Percentiles rank a stretch among this genome's conserved stretches.
Conservation (phyloP, 2,329 filamentous ascomycete genomes). For the Juglanconis oblonga region DNA sequence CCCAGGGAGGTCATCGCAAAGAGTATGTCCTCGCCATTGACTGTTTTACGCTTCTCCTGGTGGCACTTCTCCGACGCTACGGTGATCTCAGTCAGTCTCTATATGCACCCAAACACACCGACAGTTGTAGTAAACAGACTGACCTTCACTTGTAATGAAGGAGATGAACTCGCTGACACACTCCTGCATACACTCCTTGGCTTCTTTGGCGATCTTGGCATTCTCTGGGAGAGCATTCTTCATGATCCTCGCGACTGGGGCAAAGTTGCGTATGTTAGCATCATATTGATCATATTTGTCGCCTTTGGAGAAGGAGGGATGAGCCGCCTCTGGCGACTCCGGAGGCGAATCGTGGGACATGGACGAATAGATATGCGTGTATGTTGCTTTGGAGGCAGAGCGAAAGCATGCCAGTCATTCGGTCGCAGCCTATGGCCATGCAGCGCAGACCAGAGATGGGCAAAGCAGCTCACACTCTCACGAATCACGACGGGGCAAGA, state of each 20-base stretch:
- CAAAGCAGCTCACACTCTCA: constrained; percentile 27
- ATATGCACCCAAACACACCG: constrained; percentile 1
- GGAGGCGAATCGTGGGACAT: constrained; percentile 60
- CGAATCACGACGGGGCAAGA: constrained; percentile 33
- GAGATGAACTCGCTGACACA: constrained; percentile 99
- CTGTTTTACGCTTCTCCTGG: constrained; percentile 98
- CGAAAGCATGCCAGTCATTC: constrained; percentile 47
- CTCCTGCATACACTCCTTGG: constrained; percentile 99
- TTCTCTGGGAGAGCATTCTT: constrained; percentile 96
- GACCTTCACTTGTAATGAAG: constrained; percentile 98
- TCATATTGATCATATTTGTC: constrained; percentile 57
- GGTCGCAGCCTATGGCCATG: constrained; percentile 25
- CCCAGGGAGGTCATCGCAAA: constrained; percentile 99
- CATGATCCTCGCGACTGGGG: constrained; percentile 98
- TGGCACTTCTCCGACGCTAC: constrained; percentile 98
- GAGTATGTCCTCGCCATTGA: constrained; percentile 97
- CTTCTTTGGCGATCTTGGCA: constrained; percentile 98
- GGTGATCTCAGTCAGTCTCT: constrained; percentile 23
- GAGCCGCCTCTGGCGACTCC: constrained; percentile 46
- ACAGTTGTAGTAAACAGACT: constrained; percentile 29
- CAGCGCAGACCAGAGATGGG: constrained; percentile 27
- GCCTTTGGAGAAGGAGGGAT: constrained; percentile 38
- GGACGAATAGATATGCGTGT: constrained; percentile 34
- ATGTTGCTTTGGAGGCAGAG: constrained; percentile 37
- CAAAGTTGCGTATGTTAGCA: constrained; percentile 94